Evolutionary conservation across 2,329 filamentous ascomycete species (phyloP).

Genomic region (Aspergillus terreus): DNA sequence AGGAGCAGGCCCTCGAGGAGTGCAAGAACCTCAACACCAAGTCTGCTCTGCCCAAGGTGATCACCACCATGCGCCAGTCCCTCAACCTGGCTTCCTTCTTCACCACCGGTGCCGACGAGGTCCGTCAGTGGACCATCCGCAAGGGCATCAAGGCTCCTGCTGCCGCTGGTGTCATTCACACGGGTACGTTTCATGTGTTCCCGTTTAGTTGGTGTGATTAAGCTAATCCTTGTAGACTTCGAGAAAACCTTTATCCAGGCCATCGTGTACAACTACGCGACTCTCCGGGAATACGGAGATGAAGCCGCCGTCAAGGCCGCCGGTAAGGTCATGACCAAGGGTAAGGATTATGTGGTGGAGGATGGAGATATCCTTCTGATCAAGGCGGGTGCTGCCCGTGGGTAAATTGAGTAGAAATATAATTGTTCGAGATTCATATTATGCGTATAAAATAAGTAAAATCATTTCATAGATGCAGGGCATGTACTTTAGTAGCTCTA

Average conservation of each 20-base stretch:
- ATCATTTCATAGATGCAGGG: no score
- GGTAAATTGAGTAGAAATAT: conserved; percentile 22
- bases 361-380: conserved; percentile 69
- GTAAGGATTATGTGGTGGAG: conserved; percentile 77
- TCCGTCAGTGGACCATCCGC: conserved; percentile 96
- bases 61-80: conserved; percentile 87
- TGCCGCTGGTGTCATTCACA: conserved; percentile 96
- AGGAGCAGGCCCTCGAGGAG: conserved; percentile 75
- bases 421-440: no score
- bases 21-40: conserved; percentile 83
- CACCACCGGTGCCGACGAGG: conserved; percentile 92
- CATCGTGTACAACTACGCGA: conserved; percentile 84
- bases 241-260: conserved; percentile 99
- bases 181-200: conserved; percentile 36
- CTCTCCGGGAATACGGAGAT: conserved; percentile 80
- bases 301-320: conserved; percentile 86
- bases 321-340: conserved; percentile 97
- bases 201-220: background rate
- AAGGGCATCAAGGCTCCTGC: conserved; percentile 96
- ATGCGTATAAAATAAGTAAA: no score
- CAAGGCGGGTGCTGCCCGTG: conserved; percentile 60
- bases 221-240: conserved; percentile 58
- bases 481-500: no score
- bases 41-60: conserved; percentile 86
- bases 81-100: conserved; percentile 94